phyloP scores from a whole-genome alignment of 164 flowering plant genomes.

The Taxillus chinensis region DNA sequence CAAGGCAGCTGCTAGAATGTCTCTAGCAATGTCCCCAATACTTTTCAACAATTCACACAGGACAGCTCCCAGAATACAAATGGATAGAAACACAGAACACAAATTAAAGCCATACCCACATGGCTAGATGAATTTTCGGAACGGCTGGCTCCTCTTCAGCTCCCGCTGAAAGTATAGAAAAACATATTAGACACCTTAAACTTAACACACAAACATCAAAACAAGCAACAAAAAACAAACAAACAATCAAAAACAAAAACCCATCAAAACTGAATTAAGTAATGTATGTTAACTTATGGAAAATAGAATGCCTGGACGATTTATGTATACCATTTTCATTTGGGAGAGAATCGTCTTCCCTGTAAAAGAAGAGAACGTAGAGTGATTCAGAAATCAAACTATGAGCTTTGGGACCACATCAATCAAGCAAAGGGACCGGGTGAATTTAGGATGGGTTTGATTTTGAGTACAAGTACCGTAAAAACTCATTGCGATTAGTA shows the following conservation, averaged over 20 bases:
- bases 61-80: background rate
- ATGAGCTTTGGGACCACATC: background rate
- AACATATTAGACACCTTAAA: background rate
- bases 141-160: constrained; percentile 35
- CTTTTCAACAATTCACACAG: too few species aligned
- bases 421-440: background rate
- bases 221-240: background rate
- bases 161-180: constrained; percentile 16
- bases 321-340: constrained; percentile 27
- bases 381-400: background rate
- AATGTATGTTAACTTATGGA: background rate
- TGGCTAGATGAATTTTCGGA: constrained; percentile 74
- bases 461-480: constrained; percentile 15
- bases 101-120: constrained; percentile 68
- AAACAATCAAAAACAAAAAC: constrained; percentile 7
- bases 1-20: too few species aligned
- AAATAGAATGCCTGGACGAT: background rate
- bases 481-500: constrained; percentile 13
- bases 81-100: too few species aligned
- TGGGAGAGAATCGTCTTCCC: constrained; percentile 51
- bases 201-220: background rate
- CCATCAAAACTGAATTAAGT: background rate
- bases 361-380: constrained; percentile 11
- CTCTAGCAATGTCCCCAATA: too few species aligned
- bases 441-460: background rate